Evolutionary conservation across 164 flowering plant genomes (phyloP).

Genomic region (Akebia trifoliata): DNA sequence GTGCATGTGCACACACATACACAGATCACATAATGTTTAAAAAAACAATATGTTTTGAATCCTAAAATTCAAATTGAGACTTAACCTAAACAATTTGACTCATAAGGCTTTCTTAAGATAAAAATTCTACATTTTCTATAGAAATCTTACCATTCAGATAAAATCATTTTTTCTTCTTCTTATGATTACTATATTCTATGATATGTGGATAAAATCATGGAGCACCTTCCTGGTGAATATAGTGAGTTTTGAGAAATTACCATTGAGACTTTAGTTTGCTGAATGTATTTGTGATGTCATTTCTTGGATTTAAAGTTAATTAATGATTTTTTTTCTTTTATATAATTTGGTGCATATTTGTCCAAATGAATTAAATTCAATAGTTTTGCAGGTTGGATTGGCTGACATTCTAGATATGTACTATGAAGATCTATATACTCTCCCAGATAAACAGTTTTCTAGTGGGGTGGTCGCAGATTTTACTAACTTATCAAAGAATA

Average conservation of each 20-base stretch:
- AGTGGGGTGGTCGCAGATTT: slow-evolving; percentile 30
- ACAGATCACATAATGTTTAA: too few relatives aligned
- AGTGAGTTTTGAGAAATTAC: background rate
- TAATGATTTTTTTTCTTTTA: background rate
- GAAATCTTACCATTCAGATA: too few relatives aligned
- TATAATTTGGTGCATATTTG: background rate
- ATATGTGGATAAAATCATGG: background rate
- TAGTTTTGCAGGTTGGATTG: slow-evolving; percentile 65
- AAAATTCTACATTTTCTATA: too few relatives aligned
- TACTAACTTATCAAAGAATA: slow-evolving; percentile 37
- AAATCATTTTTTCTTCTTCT: too few relatives aligned
- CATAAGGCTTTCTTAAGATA: too few relatives aligned
- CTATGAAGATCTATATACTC: slow-evolving; percentile 69
- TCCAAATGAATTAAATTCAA: slow-evolving; percentile 11
- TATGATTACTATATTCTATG: too few relatives aligned
- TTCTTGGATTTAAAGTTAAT: background rate
- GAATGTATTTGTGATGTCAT: background rate
- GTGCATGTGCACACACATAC: too few relatives aligned
- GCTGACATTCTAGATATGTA: slow-evolving; percentile 75
- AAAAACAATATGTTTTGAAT: too few relatives aligned
- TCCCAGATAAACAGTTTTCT: slow-evolving; percentile 55
- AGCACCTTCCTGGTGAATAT: background rate
- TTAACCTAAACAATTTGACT: too few relatives aligned
- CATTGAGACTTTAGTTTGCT: background rate
- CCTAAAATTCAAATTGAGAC: too few relatives aligned